Base-by-base conservation (phyloP, 106 monocot genomes). In the Dendrobium huoshanense region DNA sequence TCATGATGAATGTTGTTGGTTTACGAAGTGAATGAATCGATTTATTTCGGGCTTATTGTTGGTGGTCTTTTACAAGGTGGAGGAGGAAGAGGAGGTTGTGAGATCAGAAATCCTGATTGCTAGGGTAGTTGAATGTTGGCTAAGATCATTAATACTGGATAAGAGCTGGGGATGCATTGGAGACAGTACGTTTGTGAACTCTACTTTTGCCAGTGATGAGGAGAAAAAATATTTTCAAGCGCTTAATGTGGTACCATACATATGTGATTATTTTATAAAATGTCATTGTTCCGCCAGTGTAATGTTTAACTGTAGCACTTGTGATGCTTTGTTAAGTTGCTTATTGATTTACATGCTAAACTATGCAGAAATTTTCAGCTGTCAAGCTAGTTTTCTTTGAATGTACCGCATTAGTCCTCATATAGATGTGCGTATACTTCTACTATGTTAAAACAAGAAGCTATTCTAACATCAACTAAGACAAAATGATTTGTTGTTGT, bases 91-190 rank as follows among this genome's bases (percentile, higher is more conserved):
- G 79, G 92, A 89, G 56, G 88, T 88, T 81, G 83, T 82, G 68
- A 82, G 25, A 27, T 87, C 88, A 0, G 65, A 56, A 3, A 77
- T 78, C 1, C 37, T 94, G 73, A 75, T 87, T 45, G 84, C 88
- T 16, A 90, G 80, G 75, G 90, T 92, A 10, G 82, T 90, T 18
- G 92, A 88, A 40, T 84, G 89, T 41, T 83, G 82, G 31, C 73
- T 90, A 74, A 82, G 87, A 67, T 90, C 77, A 20, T n/a, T 82
- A 31, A 87, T 92, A 72, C 79, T 95, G 15, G 91, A 88, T 11
- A 64, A 75, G 6, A 77, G 68, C 7, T 92, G 94, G 92, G 82
- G 78, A 43, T 92, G 88, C 24, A 77, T 94, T 1, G 86, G 94
- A 18, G 81, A 90, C 11, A 82, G 68, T 55, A 82, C 56, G 27